Conservation (phyloP, 83 land plant species). For the Isoetes engelmannii region DNA sequence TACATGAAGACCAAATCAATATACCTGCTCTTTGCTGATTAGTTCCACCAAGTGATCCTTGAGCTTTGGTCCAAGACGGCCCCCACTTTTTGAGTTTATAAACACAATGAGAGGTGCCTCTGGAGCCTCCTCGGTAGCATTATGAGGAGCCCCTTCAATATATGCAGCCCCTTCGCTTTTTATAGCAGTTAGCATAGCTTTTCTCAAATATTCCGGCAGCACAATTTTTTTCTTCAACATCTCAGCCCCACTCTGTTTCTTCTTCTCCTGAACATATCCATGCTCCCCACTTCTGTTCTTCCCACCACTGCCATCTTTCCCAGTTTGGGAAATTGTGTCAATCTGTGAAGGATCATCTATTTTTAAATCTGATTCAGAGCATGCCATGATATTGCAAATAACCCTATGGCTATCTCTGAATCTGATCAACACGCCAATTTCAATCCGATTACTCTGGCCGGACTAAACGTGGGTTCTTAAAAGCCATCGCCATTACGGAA, state of each 20-base stretch:
- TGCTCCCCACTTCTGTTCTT: no score
- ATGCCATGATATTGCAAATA: no score
- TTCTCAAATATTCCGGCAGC: constrained; percentile 58
- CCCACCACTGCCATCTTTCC: no score
- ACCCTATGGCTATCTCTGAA: no score
- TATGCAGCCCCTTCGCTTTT: constrained; percentile 27
- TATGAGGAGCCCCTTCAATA: constrained; percentile 20
- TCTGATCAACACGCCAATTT: no score
- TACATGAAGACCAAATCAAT: neutral
- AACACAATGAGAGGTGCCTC: constrained; percentile 62
- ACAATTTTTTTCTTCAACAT: constrained; percentile 34
- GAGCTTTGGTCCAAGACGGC: constrained; percentile 66
- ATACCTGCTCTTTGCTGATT: constrained; percentile 66
- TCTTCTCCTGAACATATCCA: neutral
- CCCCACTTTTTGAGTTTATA: constrained; percentile 76
- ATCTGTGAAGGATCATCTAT: no score
- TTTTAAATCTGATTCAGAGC: no score
- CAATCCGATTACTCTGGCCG: no score
- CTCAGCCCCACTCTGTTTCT: constrained; percentile 15
- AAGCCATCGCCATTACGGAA: no score
- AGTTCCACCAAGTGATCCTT: constrained; percentile 47
- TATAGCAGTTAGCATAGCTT: constrained; percentile 58
- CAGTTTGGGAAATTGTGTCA: no score
- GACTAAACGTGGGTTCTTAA: no score
- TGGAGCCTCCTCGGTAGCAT: constrained; percentile 29